Conservation (phyloP, 192 early-diverging fungal species). For the Coemansia sp. region DNA sequence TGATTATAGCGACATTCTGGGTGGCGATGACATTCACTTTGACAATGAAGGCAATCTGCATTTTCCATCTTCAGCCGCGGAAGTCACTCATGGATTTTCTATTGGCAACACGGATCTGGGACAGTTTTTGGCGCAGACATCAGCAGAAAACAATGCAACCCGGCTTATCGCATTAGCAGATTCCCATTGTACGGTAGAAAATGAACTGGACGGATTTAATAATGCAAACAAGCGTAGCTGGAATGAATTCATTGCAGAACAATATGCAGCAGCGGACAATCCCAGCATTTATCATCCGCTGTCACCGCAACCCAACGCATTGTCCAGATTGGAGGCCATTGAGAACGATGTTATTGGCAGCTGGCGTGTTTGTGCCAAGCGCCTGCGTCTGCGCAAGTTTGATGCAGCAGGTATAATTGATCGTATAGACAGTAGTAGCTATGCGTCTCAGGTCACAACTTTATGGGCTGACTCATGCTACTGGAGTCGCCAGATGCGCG, state of each 20-base stretch:
- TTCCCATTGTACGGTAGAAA: no score
- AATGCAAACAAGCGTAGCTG: background rate
- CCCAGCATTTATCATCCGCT: no score
- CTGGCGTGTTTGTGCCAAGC: conserved; percentile 1
- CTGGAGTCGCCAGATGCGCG: conserved; percentile 12
- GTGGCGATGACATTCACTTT: conserved; percentile 16
- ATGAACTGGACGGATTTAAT: no score
- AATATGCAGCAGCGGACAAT: no score
- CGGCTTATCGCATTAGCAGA: no score
- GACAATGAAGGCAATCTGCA: conserved; percentile 32
- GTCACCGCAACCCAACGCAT: no score
- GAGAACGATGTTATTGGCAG: conserved; percentile 12
- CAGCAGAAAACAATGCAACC: no score
- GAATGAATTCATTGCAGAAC: background rate
- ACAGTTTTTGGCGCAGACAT: no score
- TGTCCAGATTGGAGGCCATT: conserved; percentile 5
- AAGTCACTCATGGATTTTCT: conserved; percentile 1
- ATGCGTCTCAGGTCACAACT: conserved; percentile 7
- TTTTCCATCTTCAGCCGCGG: conserved; percentile 4
- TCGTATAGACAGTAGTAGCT: background rate
- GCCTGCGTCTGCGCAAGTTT: background rate
- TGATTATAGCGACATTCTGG: no score
- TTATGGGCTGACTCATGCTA: conserved; percentile 35
- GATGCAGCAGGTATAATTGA: no score
- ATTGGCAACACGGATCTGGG: background rate